Conservation (phyloP, 192 early-diverging fungal genomes). For the Coemansia sp. region DNA sequence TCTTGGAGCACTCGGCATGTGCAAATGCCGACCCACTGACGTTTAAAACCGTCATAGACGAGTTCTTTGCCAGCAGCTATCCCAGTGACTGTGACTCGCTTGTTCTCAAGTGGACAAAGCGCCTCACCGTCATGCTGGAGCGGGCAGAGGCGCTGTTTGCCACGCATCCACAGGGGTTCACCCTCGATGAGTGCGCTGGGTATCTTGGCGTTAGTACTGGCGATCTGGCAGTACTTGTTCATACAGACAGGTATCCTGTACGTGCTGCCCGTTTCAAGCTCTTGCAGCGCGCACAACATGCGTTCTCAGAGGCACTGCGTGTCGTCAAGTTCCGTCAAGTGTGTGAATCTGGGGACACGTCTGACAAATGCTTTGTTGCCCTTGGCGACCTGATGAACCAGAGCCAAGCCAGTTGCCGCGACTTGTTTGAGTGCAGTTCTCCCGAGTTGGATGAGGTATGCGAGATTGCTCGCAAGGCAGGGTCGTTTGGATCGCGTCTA, state of each 20-base stretch:
- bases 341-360: conserved; percentile 27
- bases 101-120: conserved; percentile 34
- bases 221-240: conserved; percentile 22
- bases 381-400: conserved; percentile 89
- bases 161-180: conserved; percentile 26
- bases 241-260: conserved; percentile 56
- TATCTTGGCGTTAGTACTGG: conserved; percentile 9
- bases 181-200: conserved; percentile 20
- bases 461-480: conserved; percentile 59
- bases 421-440: conserved; percentile 79
- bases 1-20: conserved; percentile 40
- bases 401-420: conserved; percentile 79
- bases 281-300: conserved; percentile 78
- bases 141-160: conserved; percentile 13
- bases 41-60: conserved; percentile 47
- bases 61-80: conserved; percentile 22
- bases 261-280: conserved; percentile 69
- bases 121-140: conserved; percentile 27
- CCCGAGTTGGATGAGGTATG: conserved; percentile 81
- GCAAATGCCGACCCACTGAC: conserved; percentile 55
- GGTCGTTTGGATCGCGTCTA: conserved; percentile 79
- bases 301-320: conserved; percentile 74
- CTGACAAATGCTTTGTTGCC: conserved; percentile 33
- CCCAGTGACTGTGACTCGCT: not conserved
- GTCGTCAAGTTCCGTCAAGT: conserved; percentile 55